Evolutionary conservation across 768 basidiomycete genomes (phyloP), one percentile per base, ranked within the genome.

Genomic region (Infundibulicybe gibba): DNA sequence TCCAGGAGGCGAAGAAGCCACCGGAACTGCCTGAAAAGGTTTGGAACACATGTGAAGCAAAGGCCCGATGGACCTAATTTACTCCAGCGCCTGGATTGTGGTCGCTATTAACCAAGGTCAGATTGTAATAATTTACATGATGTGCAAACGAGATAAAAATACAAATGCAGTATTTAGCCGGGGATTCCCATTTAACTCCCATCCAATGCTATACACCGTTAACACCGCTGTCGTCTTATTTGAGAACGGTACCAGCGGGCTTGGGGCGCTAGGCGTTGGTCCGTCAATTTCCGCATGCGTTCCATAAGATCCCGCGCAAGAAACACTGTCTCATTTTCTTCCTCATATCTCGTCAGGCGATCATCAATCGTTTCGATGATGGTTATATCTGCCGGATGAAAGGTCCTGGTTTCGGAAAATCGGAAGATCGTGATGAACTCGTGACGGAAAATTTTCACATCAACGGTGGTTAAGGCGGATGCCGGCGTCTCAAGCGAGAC

Each of bases 351-450:
- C 33, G 75, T 65, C 38, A 71, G 62, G 17, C 63, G 63, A 6
- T 75, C 72, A 21, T 75, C 69, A 34, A 84, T 76, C 21, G 63
- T 55, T 57, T 81, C 75, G 17, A 83, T 61, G 45, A 83, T 71
- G 49, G 64, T 67, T 12, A 84, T 70, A 43, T 79, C 71, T 2
- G 70, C 53, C 11, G 78, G 75, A 50, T 83, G 75, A 11, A 80
- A 51, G 2, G 72, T 73, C 38, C 61, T 61, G 39, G 61, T 61
- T 54, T 76, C 70, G 8, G 65, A 61, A 47, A 79, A 75, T 33
- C 81, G 79, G 54, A 83, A 84, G 43, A 84, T 84, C 52, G 77
- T 76, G 60, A 77, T 76, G 52, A 82, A 81, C 60, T 83, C 81
- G 56, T 83, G 80, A 48, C 68, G 70, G 58, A 77, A 80, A 39